Conservation (phyloP, 1,139 yeast genomes). For the Hyphopichia khmerensis region DNA sequence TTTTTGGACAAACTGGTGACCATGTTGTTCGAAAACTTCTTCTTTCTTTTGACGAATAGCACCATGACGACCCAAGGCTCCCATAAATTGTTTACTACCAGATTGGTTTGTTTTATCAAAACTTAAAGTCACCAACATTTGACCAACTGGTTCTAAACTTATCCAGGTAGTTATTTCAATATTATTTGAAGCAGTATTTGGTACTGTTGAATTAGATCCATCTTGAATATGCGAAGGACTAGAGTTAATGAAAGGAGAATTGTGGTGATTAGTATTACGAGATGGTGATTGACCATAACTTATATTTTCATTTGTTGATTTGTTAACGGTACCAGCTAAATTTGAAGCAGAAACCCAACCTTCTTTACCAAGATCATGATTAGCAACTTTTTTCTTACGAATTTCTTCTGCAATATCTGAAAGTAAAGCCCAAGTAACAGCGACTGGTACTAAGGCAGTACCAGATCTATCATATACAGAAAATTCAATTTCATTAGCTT, state of each 20-base stretch:
- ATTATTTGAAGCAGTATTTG: conserved; percentile 9
- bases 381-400: conserved; percentile 81
- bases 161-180: conserved; percentile 77
- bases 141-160: conserved; percentile 91
- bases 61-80: conserved; percentile 94
- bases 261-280: neutral
- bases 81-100: conserved; percentile 54
- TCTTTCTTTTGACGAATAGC: conserved; percentile 95
- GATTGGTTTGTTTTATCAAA: conserved; percentile 67
- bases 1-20: conserved; percentile 94
- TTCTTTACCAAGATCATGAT: conserved; percentile 60
- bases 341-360: conserved; percentile 89
- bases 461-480: conserved; percentile 81
- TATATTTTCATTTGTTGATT: conserved; percentile 51
- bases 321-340: conserved; percentile 30
- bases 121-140: conserved; percentile 71
- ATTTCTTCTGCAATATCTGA: conserved; percentile 92
- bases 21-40: conserved; percentile 92
- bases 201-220: neutral
- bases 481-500: conserved; percentile 87
- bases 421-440: conserved; percentile 84
- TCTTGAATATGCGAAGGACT: neutral
- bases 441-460: conserved; percentile 76
- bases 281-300: conserved; percentile 28
- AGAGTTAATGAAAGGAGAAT: neutral